A percentile compares a stretch with the other conserved stretches of the same genome.
phyloP scores from a whole-genome alignment of 257 asterid species.

The Orobanche coerulescens region DNA sequence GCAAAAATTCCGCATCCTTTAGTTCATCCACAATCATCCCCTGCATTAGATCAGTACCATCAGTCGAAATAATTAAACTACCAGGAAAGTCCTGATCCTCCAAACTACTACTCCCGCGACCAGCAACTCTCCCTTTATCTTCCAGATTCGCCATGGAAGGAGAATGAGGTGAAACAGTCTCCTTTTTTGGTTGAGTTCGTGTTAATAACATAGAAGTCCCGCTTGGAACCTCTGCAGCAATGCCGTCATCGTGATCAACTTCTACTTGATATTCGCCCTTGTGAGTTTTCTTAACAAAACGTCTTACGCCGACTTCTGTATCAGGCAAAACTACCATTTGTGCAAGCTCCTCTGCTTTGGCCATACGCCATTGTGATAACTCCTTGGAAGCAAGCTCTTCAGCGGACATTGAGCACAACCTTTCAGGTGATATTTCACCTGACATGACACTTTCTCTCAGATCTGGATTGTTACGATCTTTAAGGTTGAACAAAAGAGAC shows the following conservation, averaged over 20 bases:
- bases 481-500: slow-evolving; percentile 85
- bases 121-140: slow-evolving; percentile 34
- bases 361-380: slow-evolving; percentile 90
- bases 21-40: slow-evolving; percentile 91
- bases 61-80: slow-evolving; percentile 72
- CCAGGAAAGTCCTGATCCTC: slow-evolving; percentile 52
- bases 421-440: slow-evolving; percentile 76
- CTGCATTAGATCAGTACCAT: slow-evolving; percentile 90
- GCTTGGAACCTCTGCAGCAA: slow-evolving; percentile 56
- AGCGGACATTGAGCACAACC: slow-evolving; percentile 87
- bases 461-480: slow-evolving; percentile 91
- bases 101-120: slow-evolving; percentile 30
- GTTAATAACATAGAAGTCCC: slow-evolving; percentile 39
- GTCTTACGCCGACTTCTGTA: slow-evolving; percentile 64
- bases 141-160: slow-evolving; percentile 34
- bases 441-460: slow-evolving; percentile 83
- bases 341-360: slow-evolving; percentile 89
- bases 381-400: slow-evolving; percentile 99
- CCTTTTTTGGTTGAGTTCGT: slow-evolving; percentile 32
- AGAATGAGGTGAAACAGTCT: slow-evolving; percentile 24
- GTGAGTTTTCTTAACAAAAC: slow-evolving; percentile 92
- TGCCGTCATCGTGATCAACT: slow-evolving; percentile 56
- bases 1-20: slow-evolving; percentile 74
- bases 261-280: slow-evolving; percentile 98
- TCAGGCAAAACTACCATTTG: slow-evolving; percentile 92